A percentile compares a stretch with the other conserved stretches of the same genome.
These are phyloP conservation scores for Cadophora luteo-olivacea DNA, from an alignment of 2,329 filamentous ascomycete species.

Conservation along the genomic window DNA sequence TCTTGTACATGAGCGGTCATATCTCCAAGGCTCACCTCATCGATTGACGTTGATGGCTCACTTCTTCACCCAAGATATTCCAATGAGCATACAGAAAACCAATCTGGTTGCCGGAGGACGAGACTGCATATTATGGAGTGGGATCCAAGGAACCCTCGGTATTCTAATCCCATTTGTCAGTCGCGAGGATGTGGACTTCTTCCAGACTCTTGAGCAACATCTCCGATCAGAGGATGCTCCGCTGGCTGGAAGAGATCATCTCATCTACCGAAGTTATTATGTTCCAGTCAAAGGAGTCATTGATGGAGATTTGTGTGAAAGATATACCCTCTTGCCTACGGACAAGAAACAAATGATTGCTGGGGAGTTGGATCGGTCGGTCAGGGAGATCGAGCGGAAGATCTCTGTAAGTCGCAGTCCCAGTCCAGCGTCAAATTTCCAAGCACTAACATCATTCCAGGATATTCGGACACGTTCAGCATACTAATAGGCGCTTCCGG, in stretches of 20 bases:
- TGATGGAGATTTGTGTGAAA: conserved; percentile 94
- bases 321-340: conserved; percentile 80
- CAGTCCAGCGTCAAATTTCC: not conserved
- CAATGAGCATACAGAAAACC: conserved; percentile 87
- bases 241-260: conserved; percentile 88
- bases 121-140: conserved; percentile 91
- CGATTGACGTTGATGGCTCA: conserved; percentile 86
- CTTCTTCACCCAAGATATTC: conserved; percentile 90
- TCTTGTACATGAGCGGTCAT: conserved; percentile 87
- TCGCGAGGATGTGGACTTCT: conserved; percentile 96
- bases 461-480: conserved; percentile 64
- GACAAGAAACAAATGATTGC: conserved; percentile 97
- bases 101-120: conserved; percentile 89
- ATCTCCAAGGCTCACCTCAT: conserved; percentile 88
- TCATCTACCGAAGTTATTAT: conserved; percentile 96
- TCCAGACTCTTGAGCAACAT: conserved; percentile 90
- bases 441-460: conserved; percentile 44
- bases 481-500: conserved; percentile 46
- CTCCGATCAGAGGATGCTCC: conserved; percentile 87
- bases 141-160: conserved; percentile 91
- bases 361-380: conserved; percentile 86
- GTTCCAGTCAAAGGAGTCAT: conserved; percentile 96
- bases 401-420: conserved; percentile 66
- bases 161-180: conserved; percentile 91
- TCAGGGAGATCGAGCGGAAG: conserved; percentile 94